These are phyloP conservation scores for Mycena haematopus DNA, from an alignment of 768 basidiomycete genomes.

Conservation along the genomic window DNA sequence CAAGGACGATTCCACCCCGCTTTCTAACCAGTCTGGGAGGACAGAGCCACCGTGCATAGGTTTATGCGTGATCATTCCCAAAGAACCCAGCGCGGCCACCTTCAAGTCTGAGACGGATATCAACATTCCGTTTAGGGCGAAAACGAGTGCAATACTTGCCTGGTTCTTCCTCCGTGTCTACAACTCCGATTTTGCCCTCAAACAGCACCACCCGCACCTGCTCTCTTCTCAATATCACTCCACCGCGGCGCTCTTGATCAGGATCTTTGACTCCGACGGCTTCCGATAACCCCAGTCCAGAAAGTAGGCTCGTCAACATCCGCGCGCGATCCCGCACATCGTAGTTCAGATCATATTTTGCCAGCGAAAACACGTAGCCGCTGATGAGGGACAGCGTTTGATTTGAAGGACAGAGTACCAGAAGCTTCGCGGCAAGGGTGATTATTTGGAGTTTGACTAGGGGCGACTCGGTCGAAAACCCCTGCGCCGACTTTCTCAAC, in stretches of 20 bases:
- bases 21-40: slow-evolving; percentile 88
- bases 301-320: slow-evolving; percentile 74
- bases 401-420: slow-evolving; percentile 68
- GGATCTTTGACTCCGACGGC: slow-evolving; percentile 41
- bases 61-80: slow-evolving; percentile 66
- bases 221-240: slow-evolving; percentile 82
- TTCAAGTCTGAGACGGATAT: slow-evolving; percentile 40
- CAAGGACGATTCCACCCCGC: slow-evolving; percentile 79
- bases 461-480: slow-evolving; percentile 48
- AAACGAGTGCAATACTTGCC: slow-evolving; percentile 31
- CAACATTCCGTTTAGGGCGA: slow-evolving; percentile 34
- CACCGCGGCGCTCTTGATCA: slow-evolving; percentile 56
- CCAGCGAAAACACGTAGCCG: slow-evolving; percentile 81
- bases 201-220: slow-evolving; percentile 84
- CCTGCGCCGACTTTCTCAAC: slow-evolving; percentile 77
- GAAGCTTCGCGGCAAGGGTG: slow-evolving; percentile 86
- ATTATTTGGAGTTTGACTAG: slow-evolving; percentile 84
- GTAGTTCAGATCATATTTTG: slow-evolving; percentile 87
- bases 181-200: slow-evolving; percentile 66
- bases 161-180: slow-evolving; percentile 46
- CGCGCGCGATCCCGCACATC: slow-evolving; percentile 92
- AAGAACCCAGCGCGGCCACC: slow-evolving; percentile 59
- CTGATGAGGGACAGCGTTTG: slow-evolving; percentile 58
- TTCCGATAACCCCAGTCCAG: slow-evolving; percentile 48
- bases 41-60: slow-evolving; percentile 54